Conservation (phyloP, 2,329 filamentous ascomycete genomes). For the Aspergillus tamarii region DNA sequence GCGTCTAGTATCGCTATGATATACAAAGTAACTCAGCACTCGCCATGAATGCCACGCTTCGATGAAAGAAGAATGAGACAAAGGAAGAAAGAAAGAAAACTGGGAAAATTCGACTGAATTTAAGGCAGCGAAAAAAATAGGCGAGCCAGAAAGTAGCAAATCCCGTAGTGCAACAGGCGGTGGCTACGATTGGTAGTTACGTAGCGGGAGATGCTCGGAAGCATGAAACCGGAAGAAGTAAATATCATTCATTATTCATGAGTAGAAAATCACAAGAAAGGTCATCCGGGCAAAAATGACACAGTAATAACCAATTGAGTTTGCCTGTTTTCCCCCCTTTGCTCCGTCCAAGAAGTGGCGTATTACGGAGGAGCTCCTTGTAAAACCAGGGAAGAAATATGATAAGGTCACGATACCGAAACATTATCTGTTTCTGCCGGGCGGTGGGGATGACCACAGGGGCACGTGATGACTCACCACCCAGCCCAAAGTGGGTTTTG, state of each 20-base stretch:
- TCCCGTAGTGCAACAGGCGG: slow-evolving; percentile 28
- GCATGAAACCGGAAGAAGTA: not conserved
- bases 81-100: not conserved
- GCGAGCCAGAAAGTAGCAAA: slow-evolving; percentile 13
- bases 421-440: slow-evolving; percentile 19
- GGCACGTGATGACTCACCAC: slow-evolving; percentile 21
- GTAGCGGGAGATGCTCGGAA: slow-evolving; percentile 20
- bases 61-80: slow-evolving; percentile 4
- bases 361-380: not conserved
- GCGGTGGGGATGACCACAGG: slow-evolving; percentile 15
- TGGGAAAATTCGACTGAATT: not conserved
- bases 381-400: slow-evolving; percentile 1
- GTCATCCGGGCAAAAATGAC: too few species aligned
- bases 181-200: slow-evolving; percentile 23
- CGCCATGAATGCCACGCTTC: not conserved
- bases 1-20: slow-evolving; percentile 7
- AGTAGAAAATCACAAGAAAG: not conserved
- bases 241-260: slow-evolving; percentile 3
- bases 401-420: not conserved
- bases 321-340: not conserved
- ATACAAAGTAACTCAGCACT: slow-evolving; percentile 8
- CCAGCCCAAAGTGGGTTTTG: slow-evolving; percentile 41
- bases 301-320: not conserved
- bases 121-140: slow-evolving; percentile 8
- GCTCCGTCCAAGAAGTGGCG: not conserved